Conservation (phyloP, 2,329 filamentous ascomycete genomes). For the Furcasterigmium furcatum region DNA sequence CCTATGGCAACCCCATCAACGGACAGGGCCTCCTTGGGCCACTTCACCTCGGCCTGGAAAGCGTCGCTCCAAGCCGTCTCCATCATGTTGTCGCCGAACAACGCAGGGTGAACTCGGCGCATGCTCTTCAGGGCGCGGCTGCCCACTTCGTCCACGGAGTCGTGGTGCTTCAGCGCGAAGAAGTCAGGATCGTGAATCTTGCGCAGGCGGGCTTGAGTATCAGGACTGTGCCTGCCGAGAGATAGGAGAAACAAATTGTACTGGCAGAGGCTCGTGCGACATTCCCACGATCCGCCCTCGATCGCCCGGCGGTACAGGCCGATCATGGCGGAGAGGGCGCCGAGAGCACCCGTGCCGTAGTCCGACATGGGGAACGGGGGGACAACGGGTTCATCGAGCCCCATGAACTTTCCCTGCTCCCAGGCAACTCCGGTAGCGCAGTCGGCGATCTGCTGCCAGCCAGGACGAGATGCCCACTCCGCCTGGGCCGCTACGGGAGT, state of each 20-base stretch:
- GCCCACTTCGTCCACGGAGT: slow-evolving; percentile 57
- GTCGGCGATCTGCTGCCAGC: slow-evolving; percentile 64
- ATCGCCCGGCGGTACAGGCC: slow-evolving; percentile 27
- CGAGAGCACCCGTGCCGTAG: slow-evolving; percentile 29
- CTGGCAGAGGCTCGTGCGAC: slow-evolving; percentile 28
- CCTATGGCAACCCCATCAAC: slow-evolving; percentile 34
- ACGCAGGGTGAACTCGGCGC: slow-evolving; percentile 30
- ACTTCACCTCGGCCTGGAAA: slow-evolving; percentile 28
- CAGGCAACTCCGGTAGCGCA: slow-evolving; percentile 51
- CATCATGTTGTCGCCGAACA: slow-evolving; percentile 24
- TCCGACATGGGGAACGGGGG: slow-evolving; percentile 54
- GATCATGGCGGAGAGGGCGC: slow-evolving; percentile 26
- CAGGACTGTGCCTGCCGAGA: slow-evolving; percentile 42
- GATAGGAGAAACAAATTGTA: slow-evolving; percentile 31
- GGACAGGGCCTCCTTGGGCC: slow-evolving; percentile 33
- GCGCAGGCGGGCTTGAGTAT: slow-evolving; percentile 43
- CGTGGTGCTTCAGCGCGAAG: slow-evolving; percentile 50
- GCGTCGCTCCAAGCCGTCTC: slow-evolving; percentile 23
- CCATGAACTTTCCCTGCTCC: slow-evolving; percentile 50
- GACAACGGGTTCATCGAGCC: slow-evolving; percentile 52
- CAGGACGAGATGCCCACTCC: slow-evolving; percentile 55
- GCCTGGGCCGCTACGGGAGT: slow-evolving; percentile 14
- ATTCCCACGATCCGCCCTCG: slow-evolving; percentile 27
- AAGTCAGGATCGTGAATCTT: slow-evolving; percentile 46
- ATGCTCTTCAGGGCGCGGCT: slow-evolving; percentile 50